Percentiles rank a stretch among this genome's conserved stretches.
Evolutionary conservation across 805 yeast species (phyloP).

Genomic region (Cyberlindnera sargentensis): DNA sequence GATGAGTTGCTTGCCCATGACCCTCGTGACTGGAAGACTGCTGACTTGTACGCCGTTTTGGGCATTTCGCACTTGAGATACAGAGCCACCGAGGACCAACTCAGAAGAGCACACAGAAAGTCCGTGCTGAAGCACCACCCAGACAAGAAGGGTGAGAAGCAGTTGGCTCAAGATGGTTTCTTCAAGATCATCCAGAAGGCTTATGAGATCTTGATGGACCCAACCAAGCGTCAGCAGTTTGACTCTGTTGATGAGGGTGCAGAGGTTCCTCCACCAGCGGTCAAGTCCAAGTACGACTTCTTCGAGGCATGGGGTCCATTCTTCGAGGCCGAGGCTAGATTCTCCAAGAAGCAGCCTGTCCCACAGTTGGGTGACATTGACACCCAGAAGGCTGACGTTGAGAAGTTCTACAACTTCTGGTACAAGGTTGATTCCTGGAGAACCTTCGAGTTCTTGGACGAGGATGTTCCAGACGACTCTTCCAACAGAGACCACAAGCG

Average conservation of each 20-base stretch:
- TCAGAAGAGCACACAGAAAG: constrained; percentile 94
- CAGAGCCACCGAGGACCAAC: constrained; percentile 87
- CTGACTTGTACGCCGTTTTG: constrained; percentile 93
- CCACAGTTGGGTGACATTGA: constrained; percentile 69
- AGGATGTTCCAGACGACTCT: constrained; percentile 98
- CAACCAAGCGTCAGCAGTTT: constrained; percentile 82
- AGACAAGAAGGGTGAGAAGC: constrained; percentile 91
- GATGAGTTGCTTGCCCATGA: constrained; percentile 75
- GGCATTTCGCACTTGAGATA: constrained; percentile 88
- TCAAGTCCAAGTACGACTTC: constrained; percentile 68
- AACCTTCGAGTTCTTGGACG: constrained; percentile 95
- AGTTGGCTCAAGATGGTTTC: constrained; percentile 90
- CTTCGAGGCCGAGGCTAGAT: constrained; percentile 84
- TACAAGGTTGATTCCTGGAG: constrained; percentile 96
- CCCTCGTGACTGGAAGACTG: constrained; percentile 97
- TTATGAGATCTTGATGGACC: constrained; percentile 80
- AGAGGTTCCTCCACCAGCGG: constrained; percentile 72
- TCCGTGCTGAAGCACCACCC: constrained; percentile 97
- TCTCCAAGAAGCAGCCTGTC: constrained; percentile 86
- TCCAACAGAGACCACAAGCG: constrained; percentile 99
- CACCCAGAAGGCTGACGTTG: constrained; percentile 73
- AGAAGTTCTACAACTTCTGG: constrained; percentile 86
- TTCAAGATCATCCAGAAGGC: constrained; percentile 98
- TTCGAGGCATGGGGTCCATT: constrained; percentile 89
- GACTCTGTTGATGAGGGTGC: constrained; percentile 94